A percentile compares a stretch with the other conserved stretches of the same genome.
These are phyloP conservation scores for Fusarium chlamydosporum DNA, from an alignment of 2,329 filamentous ascomycete genomes.

Conservation along the genomic window DNA sequence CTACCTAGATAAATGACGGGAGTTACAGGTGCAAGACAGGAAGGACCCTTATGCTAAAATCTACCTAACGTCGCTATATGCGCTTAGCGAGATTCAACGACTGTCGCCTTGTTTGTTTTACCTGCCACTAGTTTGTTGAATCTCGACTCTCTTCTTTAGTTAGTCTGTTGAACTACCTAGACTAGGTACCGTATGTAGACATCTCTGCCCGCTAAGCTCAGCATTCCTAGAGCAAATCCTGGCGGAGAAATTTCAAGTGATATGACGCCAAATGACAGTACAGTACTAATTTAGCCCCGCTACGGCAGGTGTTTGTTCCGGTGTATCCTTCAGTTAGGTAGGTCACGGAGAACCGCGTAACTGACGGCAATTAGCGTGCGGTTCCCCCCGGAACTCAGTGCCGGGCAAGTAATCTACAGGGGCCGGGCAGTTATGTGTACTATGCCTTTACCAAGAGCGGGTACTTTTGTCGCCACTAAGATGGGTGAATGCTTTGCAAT, in stretches of 20 bases:
- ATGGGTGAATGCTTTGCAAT: not conserved
- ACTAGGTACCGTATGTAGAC: too few relatives aligned
- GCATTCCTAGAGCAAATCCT: not conserved
- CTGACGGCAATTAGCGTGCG: too few relatives aligned
- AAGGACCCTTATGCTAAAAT: not conserved
- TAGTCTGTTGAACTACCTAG: not conserved
- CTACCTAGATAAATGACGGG: too few relatives aligned
- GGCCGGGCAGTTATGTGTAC: too few relatives aligned
- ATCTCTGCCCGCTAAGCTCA: not conserved
- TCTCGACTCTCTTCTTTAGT: not conserved
- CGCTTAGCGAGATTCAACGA: not conserved
- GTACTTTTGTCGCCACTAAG: not conserved
- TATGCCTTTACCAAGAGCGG: not conserved
- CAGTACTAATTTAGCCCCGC: not conserved
- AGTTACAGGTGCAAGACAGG: not conserved
- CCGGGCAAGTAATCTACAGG: not conserved
- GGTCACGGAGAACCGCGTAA: not conserved
- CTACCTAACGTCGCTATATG: too few relatives aligned
- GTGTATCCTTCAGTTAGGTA: not conserved
- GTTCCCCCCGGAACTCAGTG: not conserved
- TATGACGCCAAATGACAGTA: not conserved
- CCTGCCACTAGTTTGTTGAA: not conserved
- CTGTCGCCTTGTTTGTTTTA: conserved; percentile 2
- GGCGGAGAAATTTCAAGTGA: not conserved
- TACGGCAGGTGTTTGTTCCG: not conserved